Conservation (phyloP, 305 asterid genomes). For the Ajuga reptans region DNA sequence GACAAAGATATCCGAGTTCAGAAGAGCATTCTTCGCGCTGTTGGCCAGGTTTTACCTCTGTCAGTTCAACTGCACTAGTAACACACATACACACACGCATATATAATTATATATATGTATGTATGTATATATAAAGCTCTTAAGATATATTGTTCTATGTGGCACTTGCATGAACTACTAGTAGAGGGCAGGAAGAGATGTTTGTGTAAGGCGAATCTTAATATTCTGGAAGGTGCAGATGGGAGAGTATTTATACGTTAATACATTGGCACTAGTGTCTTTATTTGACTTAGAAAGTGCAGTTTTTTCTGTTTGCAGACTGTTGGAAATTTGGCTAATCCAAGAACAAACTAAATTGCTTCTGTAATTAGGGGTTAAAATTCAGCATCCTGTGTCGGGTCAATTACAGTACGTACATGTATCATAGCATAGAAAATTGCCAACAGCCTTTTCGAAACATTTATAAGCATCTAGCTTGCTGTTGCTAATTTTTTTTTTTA, state of each 20-base stretch:
- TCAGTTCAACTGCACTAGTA: constrained; percentile 7
- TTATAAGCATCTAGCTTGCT: constrained; percentile 13
- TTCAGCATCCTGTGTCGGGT: constrained; percentile 3
- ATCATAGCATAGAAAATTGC: constrained; percentile 1
- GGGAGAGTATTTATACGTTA: neutral
- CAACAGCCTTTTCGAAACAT: neutral
- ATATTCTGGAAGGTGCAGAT: constrained; percentile 18
- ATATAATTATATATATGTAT: too few relatives aligned
- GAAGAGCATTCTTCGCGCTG: constrained; percentile 86
- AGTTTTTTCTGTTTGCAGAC: neutral
- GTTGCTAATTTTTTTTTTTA: neutral
- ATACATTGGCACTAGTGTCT: neutral
- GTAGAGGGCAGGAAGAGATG: neutral
- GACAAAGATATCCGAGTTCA: constrained; percentile 78
- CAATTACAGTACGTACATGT: neutral
- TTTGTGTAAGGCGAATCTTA: constrained; percentile 4
- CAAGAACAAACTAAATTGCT: neutral
- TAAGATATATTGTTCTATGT: neutral
- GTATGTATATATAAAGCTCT: too few relatives aligned
- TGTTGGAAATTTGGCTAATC: constrained; percentile 7
- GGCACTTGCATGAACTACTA: constrained; percentile 11
- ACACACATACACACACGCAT: neutral
- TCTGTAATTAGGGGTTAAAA: neutral
- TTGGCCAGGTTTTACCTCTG: constrained; percentile 53
- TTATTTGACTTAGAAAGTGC: neutral